Base-by-base conservation (phyloP, 2,329 filamentous ascomycete species). In the Pestalotiopsis sp. region DNA sequence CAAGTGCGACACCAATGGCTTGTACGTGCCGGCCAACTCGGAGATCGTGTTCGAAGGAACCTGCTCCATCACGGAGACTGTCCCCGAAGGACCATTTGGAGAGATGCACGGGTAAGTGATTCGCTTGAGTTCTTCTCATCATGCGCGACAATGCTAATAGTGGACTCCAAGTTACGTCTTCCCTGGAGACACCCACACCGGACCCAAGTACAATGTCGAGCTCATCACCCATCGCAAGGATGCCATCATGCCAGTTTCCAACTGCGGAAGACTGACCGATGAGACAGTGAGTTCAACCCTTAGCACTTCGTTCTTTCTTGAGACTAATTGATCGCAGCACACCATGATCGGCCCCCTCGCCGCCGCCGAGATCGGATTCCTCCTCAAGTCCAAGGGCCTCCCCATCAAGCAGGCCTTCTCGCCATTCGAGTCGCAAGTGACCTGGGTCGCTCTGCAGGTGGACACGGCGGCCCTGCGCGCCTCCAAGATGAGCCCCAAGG, bases 391-490 rank as follows among this genome's bases (percentile, higher is more conserved):
- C 12, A 70, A 76, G 6, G 78, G 75, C 1, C 75, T 87, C 1
- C 84, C 85, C 0, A 77, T 87, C 65, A 81, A 72, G 3, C 81
- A 85, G 13, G 80, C 80, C 1, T 84, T 81, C 70, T 70, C 83
- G 0, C 83, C 82, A 0, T 82, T 84, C 63, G 82, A 85, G 68
- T 79, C 82, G 0, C 82, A 85, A 68, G 83, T 82, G 0, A 86
- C 81, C 0, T 87, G 85, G 85, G 79, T 80, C 0, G 83, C 78
- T 0, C 71, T 91, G 73, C 84, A 89, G 68, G 84, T 90, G 25
- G 88, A 91, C 74, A 86, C 84, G 1, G 79, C 82, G 5, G 86
- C 86, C 73, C 82, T 91, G 9, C 85, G 85, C 38, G 81, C 83
- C 9, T 84, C 89, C 82, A 85, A 88, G 59, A 85, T 84, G 17